A percentile compares a stretch with the other conserved stretches of the same genome.
Conservation (phyloP, 1,284 basidiomycete species). For the Marasmius oreades region DNA sequence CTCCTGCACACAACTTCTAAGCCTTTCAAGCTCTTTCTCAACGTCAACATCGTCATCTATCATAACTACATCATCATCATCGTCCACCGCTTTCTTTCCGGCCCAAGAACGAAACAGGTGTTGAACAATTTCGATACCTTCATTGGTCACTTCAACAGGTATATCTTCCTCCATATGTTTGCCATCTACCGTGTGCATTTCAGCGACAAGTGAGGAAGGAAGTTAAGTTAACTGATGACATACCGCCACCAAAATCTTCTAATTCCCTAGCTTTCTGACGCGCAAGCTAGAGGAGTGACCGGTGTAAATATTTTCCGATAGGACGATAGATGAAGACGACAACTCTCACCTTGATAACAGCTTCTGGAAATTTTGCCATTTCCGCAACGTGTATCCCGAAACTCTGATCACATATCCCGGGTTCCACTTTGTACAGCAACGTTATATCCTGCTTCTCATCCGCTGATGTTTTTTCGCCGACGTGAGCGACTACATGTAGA, state of each 20-base stretch:
- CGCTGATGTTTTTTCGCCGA: slow-evolving; percentile 56
- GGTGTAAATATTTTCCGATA: neutral
- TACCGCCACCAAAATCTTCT: slow-evolving; percentile 83
- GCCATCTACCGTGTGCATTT: slow-evolving; percentile 18
- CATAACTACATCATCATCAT: slow-evolving; percentile 23
- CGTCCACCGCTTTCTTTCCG: slow-evolving; percentile 25
- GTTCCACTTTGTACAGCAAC: slow-evolving; percentile 91
- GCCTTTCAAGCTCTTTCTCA: slow-evolving; percentile 61
- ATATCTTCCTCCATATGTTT: slow-evolving; percentile 43
- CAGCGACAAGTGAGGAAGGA: neutral
- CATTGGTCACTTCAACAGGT: slow-evolving; percentile 61
- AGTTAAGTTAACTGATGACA: slow-evolving; percentile 9
- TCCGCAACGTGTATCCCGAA: slow-evolving; percentile 99
- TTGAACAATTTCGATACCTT: slow-evolving; percentile 81
- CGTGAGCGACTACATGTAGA: slow-evolving; percentile 93
- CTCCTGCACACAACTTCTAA: slow-evolving; percentile 64
- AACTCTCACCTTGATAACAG: slow-evolving; percentile 76
- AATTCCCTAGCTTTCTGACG: slow-evolving; percentile 95
- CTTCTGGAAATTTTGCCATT: slow-evolving; percentile 94
- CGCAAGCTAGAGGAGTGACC: slow-evolving; percentile 61
- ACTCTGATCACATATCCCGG: slow-evolving; percentile 93
- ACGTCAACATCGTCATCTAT: slow-evolving; percentile 49
- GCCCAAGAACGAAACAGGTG: slow-evolving; percentile 80
- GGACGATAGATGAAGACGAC: neutral
- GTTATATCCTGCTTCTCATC: slow-evolving; percentile 84